phyloP scores from a whole-genome alignment of 805 yeast genomes.

The Pichia occidentalis region DNA sequence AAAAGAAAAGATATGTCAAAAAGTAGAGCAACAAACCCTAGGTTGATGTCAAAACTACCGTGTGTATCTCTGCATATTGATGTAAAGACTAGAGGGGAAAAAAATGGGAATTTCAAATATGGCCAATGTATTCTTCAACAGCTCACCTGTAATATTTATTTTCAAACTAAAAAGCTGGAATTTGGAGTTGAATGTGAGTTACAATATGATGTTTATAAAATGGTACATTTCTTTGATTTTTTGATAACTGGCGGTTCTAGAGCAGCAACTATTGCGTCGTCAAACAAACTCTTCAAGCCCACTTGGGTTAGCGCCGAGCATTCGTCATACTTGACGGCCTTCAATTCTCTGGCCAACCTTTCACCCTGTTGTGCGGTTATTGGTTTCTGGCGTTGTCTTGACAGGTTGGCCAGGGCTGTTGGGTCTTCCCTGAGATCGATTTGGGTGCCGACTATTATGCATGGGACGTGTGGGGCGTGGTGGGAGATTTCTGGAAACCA shows the following conservation, averaged over 20 bases:
- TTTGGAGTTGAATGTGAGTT: too few species aligned
- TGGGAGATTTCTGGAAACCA: conserved; percentile 98
- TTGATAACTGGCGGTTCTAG: conserved; percentile 91
- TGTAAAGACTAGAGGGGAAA: background rate
- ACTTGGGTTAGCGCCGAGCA: conserved; percentile 97
- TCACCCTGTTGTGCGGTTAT: conserved; percentile 85
- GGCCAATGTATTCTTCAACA: too few species aligned
- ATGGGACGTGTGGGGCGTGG: conserved; percentile 96
- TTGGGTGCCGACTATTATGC: conserved; percentile 95
- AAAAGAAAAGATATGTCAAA: background rate
- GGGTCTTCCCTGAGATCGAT: conserved; percentile 92
- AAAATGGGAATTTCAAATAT: conserved; percentile 10
- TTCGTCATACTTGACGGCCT: conserved; percentile 95
- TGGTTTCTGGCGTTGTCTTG: conserved; percentile 84
- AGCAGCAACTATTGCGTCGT: conserved; percentile 97
- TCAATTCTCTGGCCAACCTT: conserved; percentile 83
- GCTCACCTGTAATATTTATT: too few species aligned
- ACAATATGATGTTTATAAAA: too few species aligned
- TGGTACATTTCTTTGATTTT: conserved; percentile 76
- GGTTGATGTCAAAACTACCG: background rate
- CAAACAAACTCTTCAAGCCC: conserved; percentile 96
- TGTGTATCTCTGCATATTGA: background rate
- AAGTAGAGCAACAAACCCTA: conserved; percentile 6
- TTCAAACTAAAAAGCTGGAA: too few species aligned
- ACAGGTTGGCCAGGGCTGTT: conserved; percentile 79